A percentile compares a stretch with the other conserved stretches of the same genome.
These are phyloP conservation scores for Barnettozyma pratensis DNA, from an alignment of 805 yeast species.

Conservation along the genomic window DNA sequence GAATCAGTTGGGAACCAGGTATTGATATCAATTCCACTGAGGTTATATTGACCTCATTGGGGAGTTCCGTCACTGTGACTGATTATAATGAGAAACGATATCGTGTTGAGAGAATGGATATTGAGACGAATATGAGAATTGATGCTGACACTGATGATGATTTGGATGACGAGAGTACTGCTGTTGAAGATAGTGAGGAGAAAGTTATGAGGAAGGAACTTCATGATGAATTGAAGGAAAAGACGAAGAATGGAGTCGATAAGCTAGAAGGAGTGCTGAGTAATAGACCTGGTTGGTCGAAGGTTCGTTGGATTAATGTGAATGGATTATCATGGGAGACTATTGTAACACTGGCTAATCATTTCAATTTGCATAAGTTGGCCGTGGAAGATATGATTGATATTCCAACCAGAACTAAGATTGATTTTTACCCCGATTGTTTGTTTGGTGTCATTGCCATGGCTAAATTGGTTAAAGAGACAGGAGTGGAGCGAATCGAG, in stretches of 20 bases:
- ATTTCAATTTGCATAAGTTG: slow-evolving; percentile 45
- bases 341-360: slow-evolving; percentile 39
- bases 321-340: slow-evolving; percentile 63
- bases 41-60: slow-evolving; percentile 45
- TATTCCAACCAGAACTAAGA: slow-evolving; percentile 55
- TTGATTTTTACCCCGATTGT: slow-evolving; percentile 46
- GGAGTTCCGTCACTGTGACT: slow-evolving; percentile 48
- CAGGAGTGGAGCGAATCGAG: background rate
- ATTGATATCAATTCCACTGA: slow-evolving; percentile 45
- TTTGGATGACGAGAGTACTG: background rate
- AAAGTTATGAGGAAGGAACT: slow-evolving; percentile 2
- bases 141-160: slow-evolving; percentile 6
- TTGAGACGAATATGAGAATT: slow-evolving; percentile 13
- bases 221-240: slow-evolving; percentile 3
- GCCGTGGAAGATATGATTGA: slow-evolving; percentile 62
- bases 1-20: slow-evolving; percentile 59
- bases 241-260: slow-evolving; percentile 11
- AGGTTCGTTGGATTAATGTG: slow-evolving; percentile 52
- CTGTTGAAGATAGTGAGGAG: background rate
- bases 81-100: slow-evolving; percentile 44
- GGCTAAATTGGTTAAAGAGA: slow-evolving; percentile 35
- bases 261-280: slow-evolving; percentile 30
- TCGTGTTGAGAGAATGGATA: slow-evolving; percentile 39
- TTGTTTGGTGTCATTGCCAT: slow-evolving; percentile 52
- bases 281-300: slow-evolving; percentile 40